phyloP scores from a whole-genome alignment of 2,329 filamentous ascomycete species.

The Orbilia quercus region DNA sequence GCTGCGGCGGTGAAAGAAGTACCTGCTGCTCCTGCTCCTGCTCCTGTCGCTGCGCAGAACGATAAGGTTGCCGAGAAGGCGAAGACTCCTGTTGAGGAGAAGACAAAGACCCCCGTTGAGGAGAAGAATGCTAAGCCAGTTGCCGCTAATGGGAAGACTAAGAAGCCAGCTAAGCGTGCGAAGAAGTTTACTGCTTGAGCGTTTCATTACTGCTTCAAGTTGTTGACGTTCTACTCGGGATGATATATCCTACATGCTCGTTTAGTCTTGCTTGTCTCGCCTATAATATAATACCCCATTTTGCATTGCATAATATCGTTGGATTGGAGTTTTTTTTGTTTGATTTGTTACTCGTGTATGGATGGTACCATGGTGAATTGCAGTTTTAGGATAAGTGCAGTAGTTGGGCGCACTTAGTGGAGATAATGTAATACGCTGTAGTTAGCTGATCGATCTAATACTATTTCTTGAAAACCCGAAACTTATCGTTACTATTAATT shows the following conservation, averaged over 20 bases:
- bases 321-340: background rate
- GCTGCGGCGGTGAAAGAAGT: no score
- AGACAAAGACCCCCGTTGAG: background rate
- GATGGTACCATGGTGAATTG: conserved; percentile 10
- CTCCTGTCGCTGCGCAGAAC: conserved; percentile 5
- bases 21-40: background rate
- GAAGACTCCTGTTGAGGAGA: background rate
- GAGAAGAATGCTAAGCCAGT: background rate
- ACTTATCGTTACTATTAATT: no score
- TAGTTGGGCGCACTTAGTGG: background rate
- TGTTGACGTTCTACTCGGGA: background rate
- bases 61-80: background rate
- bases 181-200: conserved; percentile 13
- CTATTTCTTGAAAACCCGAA: no score
- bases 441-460: no score
- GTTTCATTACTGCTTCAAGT: background rate
- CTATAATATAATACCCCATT: background rate
- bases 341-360: conserved; percentile 4
- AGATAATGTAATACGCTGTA: background rate
- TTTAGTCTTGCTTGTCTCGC: background rate
- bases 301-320: background rate
- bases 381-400: conserved; percentile 1
- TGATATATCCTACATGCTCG: background rate
- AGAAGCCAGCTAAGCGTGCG: background rate
- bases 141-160: background rate